Percentiles rank a stretch among this genome's conserved stretches.
Conservation (phyloP, 257 asterid species). For the Solanum habrochaites region DNA sequence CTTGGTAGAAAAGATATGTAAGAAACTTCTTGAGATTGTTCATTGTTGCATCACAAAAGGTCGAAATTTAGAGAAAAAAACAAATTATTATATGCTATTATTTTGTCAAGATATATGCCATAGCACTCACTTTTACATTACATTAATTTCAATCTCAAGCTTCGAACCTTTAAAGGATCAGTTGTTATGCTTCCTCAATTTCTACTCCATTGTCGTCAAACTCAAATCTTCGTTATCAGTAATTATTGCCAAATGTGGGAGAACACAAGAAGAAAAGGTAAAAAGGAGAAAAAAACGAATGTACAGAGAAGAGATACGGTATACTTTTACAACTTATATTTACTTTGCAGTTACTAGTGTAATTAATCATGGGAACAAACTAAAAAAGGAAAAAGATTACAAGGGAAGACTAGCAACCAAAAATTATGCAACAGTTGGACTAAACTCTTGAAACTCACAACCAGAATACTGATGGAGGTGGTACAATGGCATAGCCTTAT, state of each 20-base stretch:
- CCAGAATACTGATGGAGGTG: neutral
- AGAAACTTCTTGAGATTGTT: neutral
- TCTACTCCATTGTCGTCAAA: neutral
- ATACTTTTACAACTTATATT: neutral
- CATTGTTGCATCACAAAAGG: neutral
- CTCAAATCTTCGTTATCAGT: neutral
- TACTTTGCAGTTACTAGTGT: neutral
- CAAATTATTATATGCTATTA: neutral
- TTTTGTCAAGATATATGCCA: neutral
- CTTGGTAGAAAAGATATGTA: neutral
- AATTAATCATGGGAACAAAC: neutral
- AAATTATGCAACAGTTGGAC: neutral
- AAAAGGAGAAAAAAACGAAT: neutral
- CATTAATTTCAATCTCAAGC: neutral
- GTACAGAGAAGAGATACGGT: neutral
- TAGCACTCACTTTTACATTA: neutral
- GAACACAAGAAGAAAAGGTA: neutral
- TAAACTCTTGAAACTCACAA: neutral
- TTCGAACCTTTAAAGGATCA: neutral
- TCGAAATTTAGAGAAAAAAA: neutral
- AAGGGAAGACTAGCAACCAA: neutral
- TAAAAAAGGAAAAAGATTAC: neutral
- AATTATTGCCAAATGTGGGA: neutral
- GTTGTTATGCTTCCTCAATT: neutral
- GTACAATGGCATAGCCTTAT: neutral